Conservation (phyloP, 2,329 filamentous ascomycete genomes). For the Ophiostoma australiae region DNA sequence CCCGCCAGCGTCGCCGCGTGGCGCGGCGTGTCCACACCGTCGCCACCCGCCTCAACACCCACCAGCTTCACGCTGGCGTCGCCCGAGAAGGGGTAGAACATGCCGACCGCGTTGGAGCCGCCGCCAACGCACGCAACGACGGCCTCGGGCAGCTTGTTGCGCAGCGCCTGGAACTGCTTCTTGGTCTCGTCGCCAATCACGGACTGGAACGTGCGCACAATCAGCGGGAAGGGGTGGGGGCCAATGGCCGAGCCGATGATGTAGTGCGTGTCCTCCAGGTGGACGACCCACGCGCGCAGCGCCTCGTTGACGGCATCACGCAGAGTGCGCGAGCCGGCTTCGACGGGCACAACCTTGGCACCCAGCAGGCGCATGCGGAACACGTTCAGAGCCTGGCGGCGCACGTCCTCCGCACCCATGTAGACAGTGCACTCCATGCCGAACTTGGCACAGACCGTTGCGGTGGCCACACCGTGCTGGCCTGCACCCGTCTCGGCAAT, state of each 20-base stretch:
- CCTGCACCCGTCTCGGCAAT: conserved; percentile 97
- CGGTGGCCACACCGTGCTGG: conserved; percentile 95
- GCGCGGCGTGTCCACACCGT: conserved; percentile 77
- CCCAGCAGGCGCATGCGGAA: conserved; percentile 97
- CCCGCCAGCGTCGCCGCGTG: conserved; percentile 85
- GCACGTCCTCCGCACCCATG: conserved; percentile 97
- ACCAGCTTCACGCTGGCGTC: conserved; percentile 81
- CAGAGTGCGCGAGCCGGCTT: conserved; percentile 78
- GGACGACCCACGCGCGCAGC: conserved; percentile 85
- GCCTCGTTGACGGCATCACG: conserved; percentile 94
- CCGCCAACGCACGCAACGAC: conserved; percentile 96
- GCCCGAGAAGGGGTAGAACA: conserved; percentile 94
- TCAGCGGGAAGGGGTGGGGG: conserved; percentile 95
- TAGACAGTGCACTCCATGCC: conserved; percentile 97
- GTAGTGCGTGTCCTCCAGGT: conserved; percentile 93
- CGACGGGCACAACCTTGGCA: conserved; percentile 86
- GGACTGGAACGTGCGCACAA: conserved; percentile 94
- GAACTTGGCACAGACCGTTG: conserved; percentile 96
- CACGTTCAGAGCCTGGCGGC: conserved; percentile 92
- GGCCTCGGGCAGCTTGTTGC: conserved; percentile 86
- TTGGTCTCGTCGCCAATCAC: conserved; percentile 95
- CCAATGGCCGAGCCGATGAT: conserved; percentile 97
- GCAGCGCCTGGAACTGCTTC: conserved; percentile 77
- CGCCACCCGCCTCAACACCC: conserved; percentile 91
- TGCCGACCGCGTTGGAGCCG: conserved; percentile 90